phyloP scores from a whole-genome alignment of 768 basidiomycete genomes.

The Gelatoporia subvermispora region DNA sequence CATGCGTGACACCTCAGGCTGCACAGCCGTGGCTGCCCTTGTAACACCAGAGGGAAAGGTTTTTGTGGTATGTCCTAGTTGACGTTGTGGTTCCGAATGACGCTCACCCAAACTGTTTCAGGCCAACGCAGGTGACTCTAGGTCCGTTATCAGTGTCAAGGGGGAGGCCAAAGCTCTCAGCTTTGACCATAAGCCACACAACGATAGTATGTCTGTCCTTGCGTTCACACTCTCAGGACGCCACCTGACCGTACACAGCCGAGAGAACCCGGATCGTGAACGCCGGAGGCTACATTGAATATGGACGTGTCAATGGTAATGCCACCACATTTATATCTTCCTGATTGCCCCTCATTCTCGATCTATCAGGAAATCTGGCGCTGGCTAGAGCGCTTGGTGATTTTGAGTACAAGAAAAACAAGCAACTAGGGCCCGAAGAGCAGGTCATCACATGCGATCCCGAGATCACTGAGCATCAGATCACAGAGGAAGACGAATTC shows the following conservation, averaged over 20 bases:
- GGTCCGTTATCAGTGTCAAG: constrained; percentile 80
- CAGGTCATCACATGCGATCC: constrained; percentile 96
- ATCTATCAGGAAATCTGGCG: constrained; percentile 79
- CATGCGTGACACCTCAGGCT: constrained; percentile 89
- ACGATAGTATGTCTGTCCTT: constrained; percentile 52
- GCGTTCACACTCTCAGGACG: constrained; percentile 3
- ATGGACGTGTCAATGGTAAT: constrained; percentile 91
- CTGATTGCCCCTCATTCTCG: background rate
- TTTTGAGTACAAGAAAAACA: constrained; percentile 98
- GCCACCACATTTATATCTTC: background rate
- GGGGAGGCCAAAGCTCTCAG: constrained; percentile 88
- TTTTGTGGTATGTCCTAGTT: constrained; percentile 57
- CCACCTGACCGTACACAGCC: constrained; percentile 34
- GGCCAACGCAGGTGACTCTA: constrained; percentile 98
- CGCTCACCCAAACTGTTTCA: constrained; percentile 33
- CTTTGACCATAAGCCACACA: constrained; percentile 93
- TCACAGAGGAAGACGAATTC: constrained; percentile 91
- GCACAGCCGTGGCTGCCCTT: constrained; percentile 89
- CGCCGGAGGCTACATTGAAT: constrained; percentile 96
- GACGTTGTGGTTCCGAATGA: background rate
- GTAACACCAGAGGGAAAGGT: constrained; percentile 75
- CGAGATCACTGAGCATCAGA: constrained; percentile 77
- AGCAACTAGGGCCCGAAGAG: constrained; percentile 69
- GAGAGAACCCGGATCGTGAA: constrained; percentile 83
- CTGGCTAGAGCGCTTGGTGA: constrained; percentile 93